Evolutionary conservation across 2,329 filamentous ascomycete species (phyloP), one percentile per base, ranked within the genome.

Genomic region (Fusarium sp.): DNA sequence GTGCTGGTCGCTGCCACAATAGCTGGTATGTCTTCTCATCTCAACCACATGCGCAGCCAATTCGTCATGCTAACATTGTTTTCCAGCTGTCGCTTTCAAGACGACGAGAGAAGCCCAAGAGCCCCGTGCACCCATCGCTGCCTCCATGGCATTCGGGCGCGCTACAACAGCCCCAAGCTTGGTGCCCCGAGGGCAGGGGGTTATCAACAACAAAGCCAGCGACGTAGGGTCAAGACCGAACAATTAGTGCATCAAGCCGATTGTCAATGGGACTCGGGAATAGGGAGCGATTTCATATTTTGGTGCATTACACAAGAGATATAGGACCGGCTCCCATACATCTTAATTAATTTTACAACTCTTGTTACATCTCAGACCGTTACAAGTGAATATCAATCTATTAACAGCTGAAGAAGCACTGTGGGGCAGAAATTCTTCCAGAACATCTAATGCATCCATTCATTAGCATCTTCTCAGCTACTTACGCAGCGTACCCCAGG

Each of bases 71-170:
- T 65, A 50, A 65, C 38, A 50, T 26, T 26, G 6, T 3, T 19
- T 22, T 10, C n/a, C 12, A 65, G 62, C 57, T 2, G 11, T 58
- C 5, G 62, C 62, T 8, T 7, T 65, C 24, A 65, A 58, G 44
- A 61, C 61, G 10, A 65, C 43, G 3, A 29, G 35, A 35, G 19
- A 49, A 31, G 36, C 47, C 6, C 34, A 52, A 58, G 34, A 47
- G 13, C 22, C 44, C 32, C 47, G 36, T 3, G 29, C 41, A 3
- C 44, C 55, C 3, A 13, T 60, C 7, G 22, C 34, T 26, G 24
- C 34, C 6, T 35, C 48, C 5, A 39, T 53, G 44, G 43, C 43
- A 22, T 47, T 42, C 8, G 41, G 41, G 2, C 43, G 35, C 11
- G 11, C 36, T 44, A 45, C 42, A 13, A 19, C 51, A 22, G 50